These are phyloP conservation scores for Amyloporia xantha DNA, from an alignment of 768 basidiomycete genomes.

Conservation along the genomic window DNA sequence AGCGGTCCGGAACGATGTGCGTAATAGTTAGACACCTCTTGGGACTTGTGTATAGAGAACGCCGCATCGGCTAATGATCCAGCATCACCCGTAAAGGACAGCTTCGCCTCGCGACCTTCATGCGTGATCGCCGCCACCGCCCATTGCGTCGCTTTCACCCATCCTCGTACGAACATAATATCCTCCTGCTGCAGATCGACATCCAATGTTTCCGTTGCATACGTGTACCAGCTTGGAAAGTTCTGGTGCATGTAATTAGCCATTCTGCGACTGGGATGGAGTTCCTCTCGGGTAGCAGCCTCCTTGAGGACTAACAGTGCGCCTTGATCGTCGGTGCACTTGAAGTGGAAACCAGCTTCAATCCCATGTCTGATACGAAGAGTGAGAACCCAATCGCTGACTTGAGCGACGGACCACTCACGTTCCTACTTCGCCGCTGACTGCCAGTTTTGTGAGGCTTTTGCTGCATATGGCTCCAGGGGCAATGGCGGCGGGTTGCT, in stretches of 20 bases:
- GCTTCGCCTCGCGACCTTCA: not conserved
- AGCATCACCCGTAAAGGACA: conserved; percentile 4
- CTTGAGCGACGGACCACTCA: conserved; percentile 1
- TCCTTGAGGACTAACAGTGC: conserved; percentile 10
- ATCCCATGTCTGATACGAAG: not conserved
- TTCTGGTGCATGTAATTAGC: conserved; percentile 9
- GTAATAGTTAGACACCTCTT: not conserved
- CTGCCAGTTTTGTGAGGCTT: conserved; percentile 1
- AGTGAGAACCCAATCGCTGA: not conserved
- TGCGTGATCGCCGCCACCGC: conserved; percentile 11
- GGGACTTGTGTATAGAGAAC: not conserved
- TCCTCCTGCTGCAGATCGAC: conserved; percentile 2
- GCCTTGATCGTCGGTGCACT: conserved; percentile 14
- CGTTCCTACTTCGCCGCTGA: conserved; percentile 6
- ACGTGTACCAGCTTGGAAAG: conserved; percentile 4
- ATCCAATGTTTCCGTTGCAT: not conserved
- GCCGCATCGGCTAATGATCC: not conserved
- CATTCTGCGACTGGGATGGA: conserved; percentile 2
- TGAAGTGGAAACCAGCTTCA: conserved; percentile 8
- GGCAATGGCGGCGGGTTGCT: not conserved
- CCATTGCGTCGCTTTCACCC: conserved; percentile 14
- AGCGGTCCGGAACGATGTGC: not conserved
- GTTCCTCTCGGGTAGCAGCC: not conserved
- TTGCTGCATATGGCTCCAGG: conserved; percentile 6
- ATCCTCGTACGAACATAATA: conserved; percentile 12